Evolutionary conservation across 305 asterid species (phyloP), one percentile per base, ranked within the genome.

Genomic region (Andrographis paniculata): DNA sequence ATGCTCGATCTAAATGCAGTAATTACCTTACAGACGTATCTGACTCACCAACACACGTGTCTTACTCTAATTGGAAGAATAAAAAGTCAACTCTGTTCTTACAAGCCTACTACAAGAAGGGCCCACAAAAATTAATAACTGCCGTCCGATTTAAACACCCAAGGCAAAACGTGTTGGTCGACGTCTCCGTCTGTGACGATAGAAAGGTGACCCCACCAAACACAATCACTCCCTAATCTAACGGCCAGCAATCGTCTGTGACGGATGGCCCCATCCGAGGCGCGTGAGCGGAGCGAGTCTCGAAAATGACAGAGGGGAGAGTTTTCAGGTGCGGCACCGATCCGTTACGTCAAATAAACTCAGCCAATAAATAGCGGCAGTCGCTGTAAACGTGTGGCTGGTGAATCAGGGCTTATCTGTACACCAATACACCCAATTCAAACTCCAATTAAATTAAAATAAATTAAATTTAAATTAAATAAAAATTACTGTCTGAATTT

Each of bases 81-180:
- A 18, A 0, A 10, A 43, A 45, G 65, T 58, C 65, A 64, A 64
- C 62, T 41, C 28, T 3, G 23, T 40, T 30, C 61, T 14, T 45
- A 51, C 60, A 14, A 30, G 17, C 45, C 53, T 40, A 13, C 16
- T 23, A 16, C 48, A 17, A 13, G 37, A 23, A 35, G 55, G 14
- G 41, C 59, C 59, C 39, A 48, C 43, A 37, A 15, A n/a, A 48
- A 42, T 52, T 56, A 37, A 47, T 56, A 20, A 56, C 62, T 33
- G 57, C 62, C 61, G 37, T 37, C 52, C 16, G 17, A 31, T 20
- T 28, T 18, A 35, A 30, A 18, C 56, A 31, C 15, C 4, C 16
- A 8, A 16, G 8, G 18, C 55, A 6, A 21, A 53, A 42, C 56
- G 56, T 44, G 62, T 33, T 21, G 17, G 44, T 42, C 53, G 20